Percentiles rank a stretch among this genome's conserved stretches.
Conservation (phyloP, 2,329 filamentous ascomycete genomes). For the Epichloe sp. region DNA sequence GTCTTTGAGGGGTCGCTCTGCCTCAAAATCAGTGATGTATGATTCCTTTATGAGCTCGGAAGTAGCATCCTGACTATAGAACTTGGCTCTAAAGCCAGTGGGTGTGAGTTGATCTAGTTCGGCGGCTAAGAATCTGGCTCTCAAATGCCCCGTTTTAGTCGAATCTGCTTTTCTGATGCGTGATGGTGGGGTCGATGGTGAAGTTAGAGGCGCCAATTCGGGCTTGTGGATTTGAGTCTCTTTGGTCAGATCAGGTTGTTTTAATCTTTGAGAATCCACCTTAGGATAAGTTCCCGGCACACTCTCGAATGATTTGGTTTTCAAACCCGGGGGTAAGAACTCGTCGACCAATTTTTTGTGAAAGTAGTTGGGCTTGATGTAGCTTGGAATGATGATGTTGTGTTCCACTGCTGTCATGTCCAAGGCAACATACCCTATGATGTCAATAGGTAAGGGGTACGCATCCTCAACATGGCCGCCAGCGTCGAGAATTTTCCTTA, state of each 20-base stretch:
- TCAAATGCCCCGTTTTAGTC: constrained; percentile 7
- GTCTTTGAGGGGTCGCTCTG: constrained; percentile 10
- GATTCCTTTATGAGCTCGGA: constrained; percentile 10
- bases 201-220: neutral
- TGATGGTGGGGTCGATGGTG: neutral
- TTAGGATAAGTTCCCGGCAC: constrained; percentile 17
- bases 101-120: constrained; percentile 9
- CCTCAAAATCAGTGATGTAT: constrained; percentile 11
- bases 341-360: constrained; percentile 11
- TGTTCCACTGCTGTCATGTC: constrained; percentile 18
- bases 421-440: constrained; percentile 15
- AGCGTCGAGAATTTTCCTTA: constrained; percentile 12
- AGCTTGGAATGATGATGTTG: constrained; percentile 17
- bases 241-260: neutral
- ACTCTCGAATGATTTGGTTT: constrained; percentile 7
- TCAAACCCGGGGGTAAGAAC: constrained; percentile 11
- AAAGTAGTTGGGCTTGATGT: constrained; percentile 13
- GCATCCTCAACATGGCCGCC: neutral
- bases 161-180: constrained; percentile 2
- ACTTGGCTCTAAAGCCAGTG: constrained; percentile 9
- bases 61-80: constrained; percentile 10
- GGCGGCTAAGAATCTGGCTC: constrained; percentile 4
- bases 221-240: neutral
- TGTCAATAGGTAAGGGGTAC: constrained; percentile 10
- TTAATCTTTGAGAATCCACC: constrained; percentile 4